Percentiles rank a stretch among this genome's conserved stretches.
Evolutionary conservation across 192 early-diverging fungal species (phyloP).

Genomic region (Dissophora globulifera): DNA sequence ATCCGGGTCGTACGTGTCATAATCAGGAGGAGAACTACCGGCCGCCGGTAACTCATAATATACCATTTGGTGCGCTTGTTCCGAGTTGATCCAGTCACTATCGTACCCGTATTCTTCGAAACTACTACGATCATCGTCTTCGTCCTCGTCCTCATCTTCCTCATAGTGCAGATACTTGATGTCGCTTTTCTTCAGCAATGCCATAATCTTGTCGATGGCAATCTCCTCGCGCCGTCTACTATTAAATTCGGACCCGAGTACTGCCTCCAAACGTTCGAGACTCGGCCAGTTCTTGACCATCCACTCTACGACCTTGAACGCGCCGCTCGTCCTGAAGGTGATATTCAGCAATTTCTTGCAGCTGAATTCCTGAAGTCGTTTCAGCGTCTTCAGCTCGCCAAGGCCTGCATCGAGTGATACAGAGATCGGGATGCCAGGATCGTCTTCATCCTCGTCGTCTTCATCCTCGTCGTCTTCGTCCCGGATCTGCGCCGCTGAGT

Average conservation of each 20-base stretch:
- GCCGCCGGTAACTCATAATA: no score
- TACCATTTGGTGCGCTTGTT: no score
- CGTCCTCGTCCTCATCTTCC: no score
- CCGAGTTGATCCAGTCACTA: not conserved
- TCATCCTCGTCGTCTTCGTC: no score
- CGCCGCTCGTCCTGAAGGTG: not conserved
- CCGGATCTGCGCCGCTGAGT: not conserved
- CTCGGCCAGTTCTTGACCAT: slow-evolving; percentile 20
- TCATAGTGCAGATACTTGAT: not conserved
- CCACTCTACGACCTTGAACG: slow-evolving; percentile 4
- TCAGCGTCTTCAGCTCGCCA: not conserved
- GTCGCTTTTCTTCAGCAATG: not conserved
- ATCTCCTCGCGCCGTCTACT: no score
- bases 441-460: no score
- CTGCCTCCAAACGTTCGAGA: no score
- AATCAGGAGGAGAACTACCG: no score
- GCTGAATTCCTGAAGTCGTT: slow-evolving; percentile 20
- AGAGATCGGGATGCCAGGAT: not conserved
- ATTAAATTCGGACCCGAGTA: no score
- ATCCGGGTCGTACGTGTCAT: not conserved
- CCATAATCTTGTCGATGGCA: no score
- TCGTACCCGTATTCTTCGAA: not conserved
- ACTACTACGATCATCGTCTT: no score
- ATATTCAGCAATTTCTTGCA: slow-evolving; percentile 8
- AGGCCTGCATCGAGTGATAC: slow-evolving; percentile 13